Evolutionary conservation across 176 grass and related monocot genomes (phyloP), one percentile per base, ranked within the genome.

Genomic region (Ensete glaucum): DNA sequence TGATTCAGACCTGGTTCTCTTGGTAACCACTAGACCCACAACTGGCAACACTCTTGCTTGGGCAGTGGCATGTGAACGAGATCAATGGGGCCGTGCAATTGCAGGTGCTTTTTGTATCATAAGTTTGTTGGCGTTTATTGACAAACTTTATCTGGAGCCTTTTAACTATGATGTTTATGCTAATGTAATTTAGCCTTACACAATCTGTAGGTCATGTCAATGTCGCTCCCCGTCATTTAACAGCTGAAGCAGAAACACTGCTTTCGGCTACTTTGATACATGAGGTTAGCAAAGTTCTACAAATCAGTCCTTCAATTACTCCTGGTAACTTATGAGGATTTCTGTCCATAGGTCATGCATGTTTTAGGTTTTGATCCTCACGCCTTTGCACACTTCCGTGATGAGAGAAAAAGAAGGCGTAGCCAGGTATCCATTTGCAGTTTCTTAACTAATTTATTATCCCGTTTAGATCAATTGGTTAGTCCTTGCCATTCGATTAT

Each of bases 311-410:
- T 54, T 34, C 1, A 69, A 21, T 11, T 19, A 54, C 43, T 24
- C 23, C 11, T 56, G 12, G 2, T 11, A 29, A 64, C 24, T 73
- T 11, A 52, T 53, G n/a, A 14, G 13, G 53, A 9, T 63, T n/a
- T 73, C 24, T 71, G 22, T 52, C 73, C 22, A n/a, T 55, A 80
- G 78, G 95, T 99, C 55, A 99, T 99, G 91, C 95, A 99, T 86
- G 95, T 99, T 89, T 81, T 99, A 78, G 95, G 95, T 48, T 99
- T 99, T 89, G 95, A 99, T 88, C 95, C 95, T 76, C 95, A 99
- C 68, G 95, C 95, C 1, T 99, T 99, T 82, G 89, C 95, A 76
- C 95, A 99, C 86, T 99, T 99, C 73, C 88, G 91, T 72, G 95
- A 99, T 81, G 95, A 99, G 81, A 87, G 95, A 71, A 99, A 94